Base-by-base conservation (phyloP, 1,284 basidiomycete species). In the Pascua guehoae region DNA sequence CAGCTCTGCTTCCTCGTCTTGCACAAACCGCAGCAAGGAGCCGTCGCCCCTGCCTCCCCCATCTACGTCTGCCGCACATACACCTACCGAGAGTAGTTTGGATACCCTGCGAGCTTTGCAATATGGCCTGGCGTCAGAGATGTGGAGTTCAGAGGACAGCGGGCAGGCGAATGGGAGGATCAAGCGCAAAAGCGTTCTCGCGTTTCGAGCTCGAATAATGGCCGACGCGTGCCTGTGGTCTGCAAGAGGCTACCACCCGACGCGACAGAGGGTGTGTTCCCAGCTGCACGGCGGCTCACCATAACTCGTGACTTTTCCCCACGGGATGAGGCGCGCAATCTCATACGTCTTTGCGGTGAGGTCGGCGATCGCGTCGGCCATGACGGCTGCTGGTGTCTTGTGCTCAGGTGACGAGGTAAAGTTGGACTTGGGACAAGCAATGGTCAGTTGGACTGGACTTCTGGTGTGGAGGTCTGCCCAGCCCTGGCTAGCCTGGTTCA, bases 41-140 rank as follows among this genome's bases (percentile, higher is more conserved):
- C 24, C 24, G 24, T 7, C 24, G 24, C 24, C 24, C n/a, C 24
- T 32, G 24, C 7, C 24, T 32, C 7, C 7, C 24, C 24, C 24
- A n/a, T 32, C 24, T 32, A 32, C 24, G 24, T 32, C 3, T n/a
- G n/a, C 15, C 2, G 8, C n/a, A 36, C 2, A 8, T 17, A 43
- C 11, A 46, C 58, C 42, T 47, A 70, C 72, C 72, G 81, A 1
- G 90, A 85, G 76, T 92, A 85, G 17, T 80, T 81, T 0, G 89
- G 90, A 84, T 88, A 89, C 15, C 88, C 88, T 45, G 90, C 82
- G 16, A 92, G 78, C 67, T 87, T 90, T 10, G 90, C 89, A 50
- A 92, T 83, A 69, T 91, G 88, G 0, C 89, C 89, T 74, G 56
- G 11, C 18, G 51, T 58, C 44, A 56, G 46, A 47, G 16, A 3